Evolutionary conservation across 805 yeast species (phyloP).

Genomic region (Citeromyces nyonsensis): DNA sequence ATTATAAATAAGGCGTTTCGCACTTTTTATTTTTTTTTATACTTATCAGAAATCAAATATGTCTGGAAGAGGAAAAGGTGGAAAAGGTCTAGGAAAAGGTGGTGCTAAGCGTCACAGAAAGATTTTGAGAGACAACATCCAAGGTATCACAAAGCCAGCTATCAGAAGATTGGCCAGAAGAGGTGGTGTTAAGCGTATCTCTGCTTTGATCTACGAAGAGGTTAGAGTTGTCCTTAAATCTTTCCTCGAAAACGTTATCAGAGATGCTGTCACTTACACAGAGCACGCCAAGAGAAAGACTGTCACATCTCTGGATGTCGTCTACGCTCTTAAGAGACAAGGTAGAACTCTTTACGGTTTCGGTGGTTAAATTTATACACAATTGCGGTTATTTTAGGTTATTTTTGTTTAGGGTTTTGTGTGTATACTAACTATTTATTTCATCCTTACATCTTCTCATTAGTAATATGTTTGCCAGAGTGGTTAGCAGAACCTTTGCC

Average conservation of each 20-base stretch:
- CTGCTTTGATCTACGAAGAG: slow-evolving; percentile 97
- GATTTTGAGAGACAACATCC: slow-evolving; percentile 98
- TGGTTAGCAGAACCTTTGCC: no score
- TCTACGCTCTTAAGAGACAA: slow-evolving; percentile 98
- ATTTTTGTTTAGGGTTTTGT: not conserved
- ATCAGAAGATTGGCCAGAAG: slow-evolving; percentile 99
- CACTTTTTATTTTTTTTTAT: slow-evolving; percentile 5
- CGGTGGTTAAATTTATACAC: slow-evolving; percentile 66
- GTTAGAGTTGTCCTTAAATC: slow-evolving; percentile 94
- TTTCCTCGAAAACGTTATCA: slow-evolving; percentile 91
- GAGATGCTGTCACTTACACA: slow-evolving; percentile 98
- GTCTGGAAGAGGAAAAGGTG: slow-evolving; percentile 99
- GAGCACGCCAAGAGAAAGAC: slow-evolving; percentile 99
- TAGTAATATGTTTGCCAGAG: no score
- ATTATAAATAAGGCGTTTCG: slow-evolving; percentile 1
- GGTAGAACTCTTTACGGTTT: slow-evolving; percentile 99
- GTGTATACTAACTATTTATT: no score
- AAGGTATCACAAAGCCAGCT: slow-evolving; percentile 99
- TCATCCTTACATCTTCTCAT: no score
- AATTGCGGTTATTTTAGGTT: slow-evolving; percentile 1
- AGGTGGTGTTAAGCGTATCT: slow-evolving; percentile 99
- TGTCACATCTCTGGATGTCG: slow-evolving; percentile 96
- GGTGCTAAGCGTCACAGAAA: slow-evolving; percentile 99
- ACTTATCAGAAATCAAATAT: slow-evolving; percentile 25
- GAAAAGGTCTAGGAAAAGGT: slow-evolving; percentile 99